Conservation (phyloP, 2,329 filamentous ascomycete species). For the Verticillium albo-atrum region DNA sequence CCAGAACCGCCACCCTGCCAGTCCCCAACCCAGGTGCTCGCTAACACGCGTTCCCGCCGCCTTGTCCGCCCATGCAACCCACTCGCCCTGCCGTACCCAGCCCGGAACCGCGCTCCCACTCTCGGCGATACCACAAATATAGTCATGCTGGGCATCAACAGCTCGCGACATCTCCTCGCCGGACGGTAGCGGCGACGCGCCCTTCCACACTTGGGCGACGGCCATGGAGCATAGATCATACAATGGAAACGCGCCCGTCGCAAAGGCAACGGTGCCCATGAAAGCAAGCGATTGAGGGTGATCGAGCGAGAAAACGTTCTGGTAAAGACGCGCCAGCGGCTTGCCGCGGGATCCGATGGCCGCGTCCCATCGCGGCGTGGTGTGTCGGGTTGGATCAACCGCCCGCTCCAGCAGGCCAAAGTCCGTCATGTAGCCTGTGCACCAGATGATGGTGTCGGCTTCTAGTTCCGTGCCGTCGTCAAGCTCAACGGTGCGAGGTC, state of each 20-base stretch:
- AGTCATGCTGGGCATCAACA: conserved; percentile 20
- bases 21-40: conserved; percentile 34
- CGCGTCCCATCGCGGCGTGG: conserved; percentile 8
- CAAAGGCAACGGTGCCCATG: conserved; percentile 17
- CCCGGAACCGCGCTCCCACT: conserved; percentile 10
- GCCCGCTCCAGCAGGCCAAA: conserved; percentile 7
- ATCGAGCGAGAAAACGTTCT: conserved; percentile 33
- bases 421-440: conserved; percentile 21
- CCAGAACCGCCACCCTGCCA: conserved; percentile 37
- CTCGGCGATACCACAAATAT: conserved; percentile 18
- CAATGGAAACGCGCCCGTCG: conserved; percentile 24
- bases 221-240: conserved; percentile 33
- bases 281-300: conserved; percentile 32
- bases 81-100: conserved; percentile 16
- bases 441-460: conserved; percentile 21
- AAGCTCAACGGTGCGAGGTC: conserved; percentile 17
- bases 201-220: conserved; percentile 30
- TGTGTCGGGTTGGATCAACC: conserved; percentile 16
- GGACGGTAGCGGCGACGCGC: conserved; percentile 22
- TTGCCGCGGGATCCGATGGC: conserved; percentile 20
- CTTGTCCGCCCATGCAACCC: conserved; percentile 28
- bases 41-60: conserved; percentile 34
- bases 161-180: conserved; percentile 21
- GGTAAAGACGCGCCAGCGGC: conserved; percentile 27
- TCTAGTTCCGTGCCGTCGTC: conserved; percentile 18